A percentile compares a stretch with the other conserved stretches of the same genome.
These are phyloP conservation scores for Ambrosiella xylebori DNA, from an alignment of 2,329 filamentous ascomycete genomes.

Conservation along the genomic window DNA sequence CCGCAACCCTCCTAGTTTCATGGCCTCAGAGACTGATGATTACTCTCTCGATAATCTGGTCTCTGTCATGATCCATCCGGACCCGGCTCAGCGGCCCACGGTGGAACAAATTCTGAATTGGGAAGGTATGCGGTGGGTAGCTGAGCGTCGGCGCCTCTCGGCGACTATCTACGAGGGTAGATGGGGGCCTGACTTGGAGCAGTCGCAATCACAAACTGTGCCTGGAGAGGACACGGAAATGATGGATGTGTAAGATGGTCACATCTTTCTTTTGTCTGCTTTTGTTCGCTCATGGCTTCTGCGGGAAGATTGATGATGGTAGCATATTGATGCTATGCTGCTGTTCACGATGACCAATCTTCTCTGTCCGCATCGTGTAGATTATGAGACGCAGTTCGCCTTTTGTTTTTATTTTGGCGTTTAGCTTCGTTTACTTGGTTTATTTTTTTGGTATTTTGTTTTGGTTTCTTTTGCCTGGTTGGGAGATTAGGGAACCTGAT, in stretches of 20 bases:
- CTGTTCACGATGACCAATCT: slow-evolving; percentile 1
- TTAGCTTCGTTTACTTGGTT: not conserved
- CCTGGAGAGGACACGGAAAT: slow-evolving; percentile 45
- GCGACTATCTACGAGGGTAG: slow-evolving; percentile 95
- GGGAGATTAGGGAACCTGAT: not conserved
- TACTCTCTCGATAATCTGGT: slow-evolving; percentile 73
- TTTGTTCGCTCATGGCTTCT: not conserved
- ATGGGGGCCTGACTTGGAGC: slow-evolving; percentile 56
- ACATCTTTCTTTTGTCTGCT: slow-evolving; percentile 6
- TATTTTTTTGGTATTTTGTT: not conserved
- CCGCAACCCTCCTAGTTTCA: slow-evolving; percentile 61
- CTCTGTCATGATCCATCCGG: slow-evolving; percentile 68
- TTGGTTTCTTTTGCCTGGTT: not conserved
- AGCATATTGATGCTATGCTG: not conserved
- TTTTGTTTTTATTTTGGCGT: not conserved
- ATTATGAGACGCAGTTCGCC: slow-evolving; percentile 1
- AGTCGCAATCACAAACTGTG: not conserved
- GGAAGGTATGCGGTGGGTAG: slow-evolving; percentile 66
- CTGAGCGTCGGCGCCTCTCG: slow-evolving; percentile 57
- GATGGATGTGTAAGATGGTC: slow-evolving; percentile 33
- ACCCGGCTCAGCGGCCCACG: slow-evolving; percentile 55
- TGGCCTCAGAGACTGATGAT: slow-evolving; percentile 56
- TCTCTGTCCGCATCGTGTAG: slow-evolving; percentile 4
- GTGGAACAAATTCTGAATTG: slow-evolving; percentile 56
- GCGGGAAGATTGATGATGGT: not conserved